phyloP scores from a whole-genome alignment of 768 basidiomycete species.

The Fistulinella prunicolor region DNA sequence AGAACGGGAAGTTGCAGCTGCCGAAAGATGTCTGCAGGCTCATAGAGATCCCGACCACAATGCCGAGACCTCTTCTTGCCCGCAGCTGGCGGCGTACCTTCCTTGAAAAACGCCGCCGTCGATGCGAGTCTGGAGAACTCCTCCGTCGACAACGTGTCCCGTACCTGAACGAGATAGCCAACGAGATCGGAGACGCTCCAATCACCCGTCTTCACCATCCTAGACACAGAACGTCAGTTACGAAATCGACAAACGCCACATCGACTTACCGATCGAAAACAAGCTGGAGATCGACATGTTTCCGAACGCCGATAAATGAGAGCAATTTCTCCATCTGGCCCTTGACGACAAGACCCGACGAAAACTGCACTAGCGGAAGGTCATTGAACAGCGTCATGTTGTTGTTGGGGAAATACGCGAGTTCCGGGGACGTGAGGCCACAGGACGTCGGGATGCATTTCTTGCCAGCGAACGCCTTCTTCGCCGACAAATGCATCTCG shows the following conservation, averaged over 20 bases:
- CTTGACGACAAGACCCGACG: conserved; percentile 62
- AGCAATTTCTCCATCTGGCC: conserved; percentile 70
- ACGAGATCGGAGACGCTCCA: conserved; percentile 86
- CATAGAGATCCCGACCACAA: conserved; percentile 77
- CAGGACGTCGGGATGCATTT: conserved; percentile 45
- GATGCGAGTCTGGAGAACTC: conserved; percentile 55
- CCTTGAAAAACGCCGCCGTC: conserved; percentile 75
- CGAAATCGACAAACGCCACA: not conserved
- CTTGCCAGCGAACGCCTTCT: conserved; percentile 38
- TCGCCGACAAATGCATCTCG: conserved; percentile 39
- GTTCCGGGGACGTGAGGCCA: conserved; percentile 69
- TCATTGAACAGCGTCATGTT: conserved; percentile 78
- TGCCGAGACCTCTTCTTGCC: conserved; percentile 45
- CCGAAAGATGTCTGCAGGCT: conserved; percentile 72
- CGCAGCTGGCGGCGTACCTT: conserved; percentile 31
- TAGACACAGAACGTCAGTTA: conserved; percentile 24
- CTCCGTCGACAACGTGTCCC: conserved; percentile 52
- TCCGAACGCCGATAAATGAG: conserved; percentile 75
- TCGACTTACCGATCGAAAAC: conserved; percentile 76
- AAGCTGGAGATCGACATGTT: conserved; percentile 88
- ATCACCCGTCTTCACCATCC: conserved; percentile 86
- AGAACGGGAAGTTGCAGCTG: conserved; percentile 75
- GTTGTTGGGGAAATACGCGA: conserved; percentile 82
- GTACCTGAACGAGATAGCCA: conserved; percentile 84
- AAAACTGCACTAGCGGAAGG: conserved; percentile 71